Evolutionary conservation across 768 basidiomycete genomes (phyloP).

Genomic region (Tricholoma saponaceum): DNA sequence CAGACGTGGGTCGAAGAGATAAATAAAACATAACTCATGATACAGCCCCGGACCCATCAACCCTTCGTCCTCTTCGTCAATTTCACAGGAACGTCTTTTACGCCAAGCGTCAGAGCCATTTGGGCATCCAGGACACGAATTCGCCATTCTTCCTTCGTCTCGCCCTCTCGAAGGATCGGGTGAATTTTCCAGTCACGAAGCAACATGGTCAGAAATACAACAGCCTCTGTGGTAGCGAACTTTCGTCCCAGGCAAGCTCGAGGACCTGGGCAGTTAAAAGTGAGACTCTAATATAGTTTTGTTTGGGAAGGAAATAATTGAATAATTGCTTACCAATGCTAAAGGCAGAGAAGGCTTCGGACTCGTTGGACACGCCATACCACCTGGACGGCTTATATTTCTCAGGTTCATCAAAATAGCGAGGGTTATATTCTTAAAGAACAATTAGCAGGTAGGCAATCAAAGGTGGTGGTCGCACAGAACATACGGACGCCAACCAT

Average conservation of each 20-base stretch:
- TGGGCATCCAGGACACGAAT: constrained; percentile 32
- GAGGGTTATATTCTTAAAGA: constrained; percentile 42
- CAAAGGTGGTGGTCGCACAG: neutral
- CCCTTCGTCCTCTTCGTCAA: constrained; percentile 24
- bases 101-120: constrained; percentile 32
- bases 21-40: too few species aligned
- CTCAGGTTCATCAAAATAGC: constrained; percentile 46
- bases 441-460: neutral
- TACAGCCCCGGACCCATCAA: neutral
- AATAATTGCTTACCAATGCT: constrained; percentile 32
- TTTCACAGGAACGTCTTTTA: constrained; percentile 29
- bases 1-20: too few species aligned
- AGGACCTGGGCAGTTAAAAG: constrained; percentile 24
- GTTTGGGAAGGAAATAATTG: neutral
- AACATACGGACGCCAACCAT: constrained; percentile 47
- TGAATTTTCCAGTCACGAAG: constrained; percentile 51
- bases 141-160: constrained; percentile 36
- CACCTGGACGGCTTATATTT: constrained; percentile 48
- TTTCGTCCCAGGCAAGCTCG: constrained; percentile 52
- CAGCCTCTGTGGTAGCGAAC: constrained; percentile 49
- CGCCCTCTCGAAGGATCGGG: constrained; percentile 34
- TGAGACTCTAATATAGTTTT: neutral
- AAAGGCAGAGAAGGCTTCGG: constrained; percentile 43
- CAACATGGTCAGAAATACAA: constrained; percentile 48
- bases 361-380: constrained; percentile 38